Evolutionary conservation across 352 stramenopile species (phyloP).

Genomic region (Pythium sp.): DNA sequence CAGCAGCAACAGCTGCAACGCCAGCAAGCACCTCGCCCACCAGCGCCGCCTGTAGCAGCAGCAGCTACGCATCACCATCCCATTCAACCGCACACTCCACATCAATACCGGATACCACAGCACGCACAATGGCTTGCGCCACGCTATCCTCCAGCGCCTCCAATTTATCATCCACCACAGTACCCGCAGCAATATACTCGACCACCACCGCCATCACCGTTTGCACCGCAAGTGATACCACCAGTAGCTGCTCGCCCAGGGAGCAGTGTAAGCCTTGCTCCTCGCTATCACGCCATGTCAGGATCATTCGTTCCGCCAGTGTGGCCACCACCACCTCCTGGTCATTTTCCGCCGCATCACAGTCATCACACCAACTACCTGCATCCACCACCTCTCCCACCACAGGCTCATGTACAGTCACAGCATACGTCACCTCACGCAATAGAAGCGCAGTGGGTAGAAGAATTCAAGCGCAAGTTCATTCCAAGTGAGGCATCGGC

Average conservation of each 20-base stretch:
- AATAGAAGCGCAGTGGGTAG: conserved; percentile 16
- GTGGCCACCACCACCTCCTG: conserved; percentile 3
- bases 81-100: neutral
- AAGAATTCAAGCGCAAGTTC: conserved; percentile 12
- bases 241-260: neutral
- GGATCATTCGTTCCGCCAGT: neutral
- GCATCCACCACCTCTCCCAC: neutral
- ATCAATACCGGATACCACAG: neutral
- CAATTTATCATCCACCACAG: neutral
- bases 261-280: neutral
- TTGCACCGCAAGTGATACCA: neutral
- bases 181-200: neutral
- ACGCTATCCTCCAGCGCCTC: neutral
- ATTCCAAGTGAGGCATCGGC: neutral
- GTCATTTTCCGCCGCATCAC: neutral
- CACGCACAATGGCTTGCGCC: neutral
- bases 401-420: conserved; percentile 1
- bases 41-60: neutral
- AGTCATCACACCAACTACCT: neutral
- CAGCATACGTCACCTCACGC: neutral
- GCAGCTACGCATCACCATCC: neutral
- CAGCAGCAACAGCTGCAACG: neutral
- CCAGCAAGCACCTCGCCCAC: neutral
- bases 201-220: neutral
- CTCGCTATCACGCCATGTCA: neutral